These are phyloP conservation scores for Umbelopsis sp. DNA, from an alignment of 192 early-diverging fungal genomes.

Conservation along the genomic window DNA sequence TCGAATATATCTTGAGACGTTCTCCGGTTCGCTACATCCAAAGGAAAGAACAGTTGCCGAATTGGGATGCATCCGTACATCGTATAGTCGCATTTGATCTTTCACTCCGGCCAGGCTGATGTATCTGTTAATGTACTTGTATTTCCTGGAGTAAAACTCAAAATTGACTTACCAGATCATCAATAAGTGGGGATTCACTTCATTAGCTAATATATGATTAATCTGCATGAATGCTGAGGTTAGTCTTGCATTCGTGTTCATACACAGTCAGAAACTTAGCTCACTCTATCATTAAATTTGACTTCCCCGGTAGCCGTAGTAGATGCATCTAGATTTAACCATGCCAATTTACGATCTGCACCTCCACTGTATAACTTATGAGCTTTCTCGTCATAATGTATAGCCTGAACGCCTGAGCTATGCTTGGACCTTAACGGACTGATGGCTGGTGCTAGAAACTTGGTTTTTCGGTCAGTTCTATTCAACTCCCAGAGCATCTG, in stretches of 20 bases:
- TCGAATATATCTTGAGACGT: not conserved
- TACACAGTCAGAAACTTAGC: not conserved
- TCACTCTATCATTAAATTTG: not conserved
- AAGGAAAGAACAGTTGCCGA: not conserved
- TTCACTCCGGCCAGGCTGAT: not conserved
- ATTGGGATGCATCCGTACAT: not conserved
- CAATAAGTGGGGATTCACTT: constrained; percentile 1
- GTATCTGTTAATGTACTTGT: not conserved
- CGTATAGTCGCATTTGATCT: constrained; percentile 1
- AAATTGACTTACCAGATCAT: not conserved
- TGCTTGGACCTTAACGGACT: not conserved
- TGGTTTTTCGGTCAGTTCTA: not conserved
- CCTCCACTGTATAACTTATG: not conserved
- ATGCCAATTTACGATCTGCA: not conserved
- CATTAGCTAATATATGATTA: not conserved
- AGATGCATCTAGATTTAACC: not conserved
- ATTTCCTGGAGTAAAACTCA: too few relatives aligned
- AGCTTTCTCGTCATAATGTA: not conserved
- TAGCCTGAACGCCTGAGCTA: not conserved
- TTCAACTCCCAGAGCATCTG: constrained; percentile 6
- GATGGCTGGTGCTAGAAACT: not conserved
- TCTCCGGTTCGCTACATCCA: constrained; percentile 3
- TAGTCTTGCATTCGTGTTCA: not conserved
- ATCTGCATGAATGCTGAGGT: not conserved
- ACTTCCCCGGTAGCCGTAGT: not conserved